phyloP scores from a whole-genome alignment of 345 rosid species.

The Abelmoschus esculentus region DNA sequence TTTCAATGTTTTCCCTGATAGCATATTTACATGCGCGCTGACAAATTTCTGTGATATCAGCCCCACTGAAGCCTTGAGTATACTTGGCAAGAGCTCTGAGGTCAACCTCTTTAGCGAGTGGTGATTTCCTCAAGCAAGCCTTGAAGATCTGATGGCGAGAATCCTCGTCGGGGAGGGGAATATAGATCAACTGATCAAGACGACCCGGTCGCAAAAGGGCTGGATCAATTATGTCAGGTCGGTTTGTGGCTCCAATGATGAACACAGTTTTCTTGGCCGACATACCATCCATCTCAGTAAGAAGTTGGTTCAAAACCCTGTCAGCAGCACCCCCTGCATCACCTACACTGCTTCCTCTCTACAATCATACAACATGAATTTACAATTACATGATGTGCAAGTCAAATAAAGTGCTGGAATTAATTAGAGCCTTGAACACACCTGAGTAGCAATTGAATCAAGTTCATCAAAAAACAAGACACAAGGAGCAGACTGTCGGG shows the following conservation, averaged over 20 bases:
- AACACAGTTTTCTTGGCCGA: slow-evolving; percentile 90
- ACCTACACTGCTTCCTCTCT: slow-evolving; percentile 90
- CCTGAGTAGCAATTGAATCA: slow-evolving; percentile 96
- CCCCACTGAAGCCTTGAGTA: slow-evolving; percentile 93
- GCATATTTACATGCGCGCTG: slow-evolving; percentile 94
- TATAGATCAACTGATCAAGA: slow-evolving; percentile 88
- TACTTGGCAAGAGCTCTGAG: slow-evolving; percentile 81
- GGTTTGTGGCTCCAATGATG: slow-evolving; percentile 91
- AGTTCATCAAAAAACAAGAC: slow-evolving; percentile 93
- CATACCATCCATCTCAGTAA: slow-evolving; percentile 99
- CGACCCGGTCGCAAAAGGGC: slow-evolving; percentile 95
- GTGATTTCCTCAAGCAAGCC: slow-evolving; percentile 89
- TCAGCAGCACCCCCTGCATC: slow-evolving; percentile 99
- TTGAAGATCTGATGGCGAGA: slow-evolving; percentile 77
- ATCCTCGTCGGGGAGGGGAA: slow-evolving; percentile 93
- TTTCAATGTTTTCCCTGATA: slow-evolving; percentile 89
- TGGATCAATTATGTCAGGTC: slow-evolving; percentile 91
- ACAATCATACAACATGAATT: background rate
- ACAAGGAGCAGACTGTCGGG: slow-evolving; percentile 92
- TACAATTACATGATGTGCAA: background rate
- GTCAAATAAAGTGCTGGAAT: background rate
- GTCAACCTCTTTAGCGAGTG: slow-evolving; percentile 79
- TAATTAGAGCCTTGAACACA: slow-evolving; percentile 13
- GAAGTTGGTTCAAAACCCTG: slow-evolving; percentile 86
- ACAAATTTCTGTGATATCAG: slow-evolving; percentile 94